Percentiles rank a stretch among this genome's conserved stretches.
Evolutionary conservation across 1,284 basidiomycete species (phyloP).

Genomic region (Ustilago cynodontis): DNA sequence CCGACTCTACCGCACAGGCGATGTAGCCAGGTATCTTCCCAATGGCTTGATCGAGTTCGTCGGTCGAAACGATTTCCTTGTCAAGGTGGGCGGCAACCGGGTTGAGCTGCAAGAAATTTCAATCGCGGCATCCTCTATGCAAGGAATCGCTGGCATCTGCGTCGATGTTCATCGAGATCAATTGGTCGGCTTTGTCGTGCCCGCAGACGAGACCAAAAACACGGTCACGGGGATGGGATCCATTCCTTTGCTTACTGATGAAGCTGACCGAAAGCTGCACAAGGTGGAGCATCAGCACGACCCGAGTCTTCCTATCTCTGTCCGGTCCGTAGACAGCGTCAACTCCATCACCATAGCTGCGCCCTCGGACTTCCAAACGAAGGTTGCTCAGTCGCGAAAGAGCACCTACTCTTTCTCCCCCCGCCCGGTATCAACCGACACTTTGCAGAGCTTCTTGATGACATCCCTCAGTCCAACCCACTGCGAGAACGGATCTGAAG

Average conservation of each 20-base stretch:
- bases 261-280: neutral
- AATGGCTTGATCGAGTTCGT: slow-evolving; percentile 64
- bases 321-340: neutral
- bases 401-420: neutral
- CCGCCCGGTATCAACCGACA: neutral
- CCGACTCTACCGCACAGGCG: slow-evolving; percentile 46
- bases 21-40: slow-evolving; percentile 45
- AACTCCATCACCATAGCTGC: neutral
- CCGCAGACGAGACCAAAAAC: neutral
- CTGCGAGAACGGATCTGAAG: neutral
- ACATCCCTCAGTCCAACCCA: neutral
- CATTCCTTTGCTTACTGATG: neutral
- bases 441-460: neutral
- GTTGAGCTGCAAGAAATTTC: slow-evolving; percentile 61
- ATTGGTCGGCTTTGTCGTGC: neutral
- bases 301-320: neutral
- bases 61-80: slow-evolving; percentile 60
- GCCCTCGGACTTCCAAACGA: neutral
- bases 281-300: neutral
- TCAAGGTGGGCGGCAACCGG: slow-evolving; percentile 64
- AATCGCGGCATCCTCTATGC: slow-evolving; percentile 5
- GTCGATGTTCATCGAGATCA: neutral
- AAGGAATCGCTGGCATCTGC: neutral
- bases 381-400: neutral
- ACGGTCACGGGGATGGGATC: neutral